These are phyloP conservation scores for Suillus fuscotomentosus DNA, from an alignment of 768 basidiomycete species.

Conservation along the genomic window DNA sequence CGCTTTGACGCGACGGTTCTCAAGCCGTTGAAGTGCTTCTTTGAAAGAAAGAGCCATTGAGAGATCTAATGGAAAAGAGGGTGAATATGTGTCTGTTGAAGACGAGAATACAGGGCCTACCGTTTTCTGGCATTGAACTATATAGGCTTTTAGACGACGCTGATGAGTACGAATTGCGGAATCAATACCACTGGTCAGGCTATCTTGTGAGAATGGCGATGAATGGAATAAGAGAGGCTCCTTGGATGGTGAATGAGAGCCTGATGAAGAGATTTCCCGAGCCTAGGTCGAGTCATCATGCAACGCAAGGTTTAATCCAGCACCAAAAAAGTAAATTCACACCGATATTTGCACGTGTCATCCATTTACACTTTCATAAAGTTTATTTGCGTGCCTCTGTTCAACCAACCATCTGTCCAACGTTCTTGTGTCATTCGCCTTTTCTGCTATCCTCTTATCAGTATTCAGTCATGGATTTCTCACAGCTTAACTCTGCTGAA, in stretches of 20 bases:
- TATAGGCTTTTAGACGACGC: conserved; percentile 12
- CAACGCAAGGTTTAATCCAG: background rate
- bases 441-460: background rate
- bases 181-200: conserved; percentile 11
- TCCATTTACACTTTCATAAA: conserved; percentile 1
- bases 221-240: conserved; percentile 4
- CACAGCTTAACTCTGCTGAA: conserved; percentile 83
- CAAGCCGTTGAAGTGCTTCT: conserved; percentile 77
- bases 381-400: conserved; percentile 10
- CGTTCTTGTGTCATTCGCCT: conserved; percentile 6
- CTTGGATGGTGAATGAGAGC: background rate
- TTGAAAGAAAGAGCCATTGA: conserved; percentile 74
- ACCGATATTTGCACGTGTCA: conserved; percentile 5
- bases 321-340: conserved; percentile 5
- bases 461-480: conserved; percentile 75
- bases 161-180: conserved; percentile 2
- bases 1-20: conserved; percentile 83
- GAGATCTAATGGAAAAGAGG: conserved; percentile 34
- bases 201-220: conserved; percentile 10
- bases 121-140: conserved; percentile 14
- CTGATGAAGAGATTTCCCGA: conserved; percentile 5
- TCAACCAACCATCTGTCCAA: conserved; percentile 10
- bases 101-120: conserved; percentile 17
- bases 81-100: conserved; percentile 17
- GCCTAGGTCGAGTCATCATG: conserved; percentile 6